phyloP scores from a whole-genome alignment of 2,329 filamentous ascomycete genomes.

The Exophiala dermatitidis region DNA sequence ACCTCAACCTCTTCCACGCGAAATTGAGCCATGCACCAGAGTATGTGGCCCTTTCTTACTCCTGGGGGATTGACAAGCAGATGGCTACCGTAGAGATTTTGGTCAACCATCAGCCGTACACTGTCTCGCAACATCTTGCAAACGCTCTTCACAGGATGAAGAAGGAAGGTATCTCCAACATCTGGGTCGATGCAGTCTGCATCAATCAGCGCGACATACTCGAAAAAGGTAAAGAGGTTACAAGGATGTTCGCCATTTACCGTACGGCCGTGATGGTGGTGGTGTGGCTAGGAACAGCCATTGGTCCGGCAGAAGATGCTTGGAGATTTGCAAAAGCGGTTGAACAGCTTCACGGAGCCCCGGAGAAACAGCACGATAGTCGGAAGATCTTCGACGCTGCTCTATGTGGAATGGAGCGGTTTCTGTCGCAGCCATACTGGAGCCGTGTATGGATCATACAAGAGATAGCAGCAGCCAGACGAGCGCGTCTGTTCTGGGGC shows the following conservation, averaged over 20 bases:
- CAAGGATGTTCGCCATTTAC: constrained; percentile 20
- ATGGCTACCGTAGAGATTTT: background rate
- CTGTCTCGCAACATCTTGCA: constrained; percentile 11
- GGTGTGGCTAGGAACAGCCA: constrained; percentile 25
- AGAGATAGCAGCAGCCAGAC: constrained; percentile 19
- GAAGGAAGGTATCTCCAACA: background rate
- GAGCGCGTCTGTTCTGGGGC: constrained; percentile 13
- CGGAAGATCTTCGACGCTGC: background rate
- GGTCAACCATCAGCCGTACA: constrained; percentile 8
- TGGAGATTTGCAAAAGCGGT: constrained; percentile 4
- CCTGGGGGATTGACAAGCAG: constrained; percentile 11
- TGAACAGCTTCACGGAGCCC: constrained; percentile 1
- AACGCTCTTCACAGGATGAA: constrained; percentile 9
- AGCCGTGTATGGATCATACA: constrained; percentile 27
- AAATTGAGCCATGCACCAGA: constrained; percentile 12
- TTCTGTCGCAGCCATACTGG: constrained; percentile 25
- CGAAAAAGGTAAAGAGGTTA: constrained; percentile 15
- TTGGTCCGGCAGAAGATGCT: constrained; percentile 9
- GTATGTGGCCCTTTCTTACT: constrained; percentile 20
- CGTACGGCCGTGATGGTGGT: constrained; percentile 20
- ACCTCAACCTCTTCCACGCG: constrained; percentile 9
- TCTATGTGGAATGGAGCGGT: constrained; percentile 8
- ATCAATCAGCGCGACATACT: constrained; percentile 15
- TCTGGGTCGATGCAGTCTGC: constrained; percentile 21
- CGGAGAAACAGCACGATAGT: constrained; percentile 1